A percentile compares a stretch with the other conserved stretches of the same genome.
Evolutionary conservation across 495 filamentous ascomycete species (phyloP).

Genomic region (Penicillium psychrofluorescens): DNA sequence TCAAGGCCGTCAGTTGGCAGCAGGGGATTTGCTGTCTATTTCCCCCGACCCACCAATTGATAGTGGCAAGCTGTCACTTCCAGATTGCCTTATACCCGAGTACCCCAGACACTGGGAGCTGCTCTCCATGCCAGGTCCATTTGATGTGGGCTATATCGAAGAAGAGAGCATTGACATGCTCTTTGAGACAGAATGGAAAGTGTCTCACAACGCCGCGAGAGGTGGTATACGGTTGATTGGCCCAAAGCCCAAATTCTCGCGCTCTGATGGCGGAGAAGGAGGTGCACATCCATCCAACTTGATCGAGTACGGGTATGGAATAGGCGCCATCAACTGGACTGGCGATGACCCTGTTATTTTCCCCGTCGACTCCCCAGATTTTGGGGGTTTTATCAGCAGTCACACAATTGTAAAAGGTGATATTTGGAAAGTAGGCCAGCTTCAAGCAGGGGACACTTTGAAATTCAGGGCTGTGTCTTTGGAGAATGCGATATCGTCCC

Average conservation of each 20-base stretch:
- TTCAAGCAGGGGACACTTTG: conserved; percentile 51
- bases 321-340: conserved; percentile 49
- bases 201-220: conserved; percentile 52
- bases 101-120: conserved; percentile 43
- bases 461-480: conserved; percentile 37
- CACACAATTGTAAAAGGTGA: conserved; percentile 49
- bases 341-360: conserved; percentile 54
- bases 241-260: conserved; percentile 47
- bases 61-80: conserved; percentile 20
- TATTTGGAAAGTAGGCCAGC: conserved; percentile 53
- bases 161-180: conserved; percentile 47
- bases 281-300: conserved; percentile 54
- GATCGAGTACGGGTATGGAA: conserved; percentile 52
- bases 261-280: conserved; percentile 51
- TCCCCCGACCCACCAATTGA: conserved; percentile 15
- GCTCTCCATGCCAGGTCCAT: conserved; percentile 49
- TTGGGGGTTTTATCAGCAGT: conserved; percentile 51
- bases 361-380: conserved; percentile 48
- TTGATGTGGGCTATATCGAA: conserved; percentile 47
- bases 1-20: conserved; percentile 46
- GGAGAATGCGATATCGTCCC: conserved; percentile 33
- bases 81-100: conserved; percentile 31
- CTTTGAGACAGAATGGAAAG: conserved; percentile 47
- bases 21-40: conserved; percentile 44
- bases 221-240: conserved; percentile 51